These are phyloP conservation scores for Leccinum colubrinum DNA, from an alignment of 1,284 basidiomycete species.

Conservation along the genomic window DNA sequence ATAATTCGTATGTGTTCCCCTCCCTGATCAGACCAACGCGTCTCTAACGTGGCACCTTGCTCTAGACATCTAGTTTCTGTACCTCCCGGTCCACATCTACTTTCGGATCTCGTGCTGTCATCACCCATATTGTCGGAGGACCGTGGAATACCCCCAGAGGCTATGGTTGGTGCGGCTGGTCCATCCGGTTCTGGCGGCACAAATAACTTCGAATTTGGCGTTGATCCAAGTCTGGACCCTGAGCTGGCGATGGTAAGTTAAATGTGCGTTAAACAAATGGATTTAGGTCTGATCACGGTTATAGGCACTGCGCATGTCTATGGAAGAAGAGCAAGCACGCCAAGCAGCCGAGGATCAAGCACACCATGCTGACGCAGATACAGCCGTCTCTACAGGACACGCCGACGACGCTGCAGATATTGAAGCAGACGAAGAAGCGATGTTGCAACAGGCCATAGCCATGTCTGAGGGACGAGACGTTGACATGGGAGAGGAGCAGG, in stretches of 20 bases:
- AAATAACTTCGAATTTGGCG: constrained; percentile 82
- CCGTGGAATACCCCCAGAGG: constrained; percentile 67
- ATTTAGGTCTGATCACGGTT: constrained; percentile 4
- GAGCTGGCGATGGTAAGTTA: constrained; percentile 89
- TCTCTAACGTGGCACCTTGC: constrained; percentile 6
- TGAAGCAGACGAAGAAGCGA: constrained; percentile 66
- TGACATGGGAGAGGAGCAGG: constrained; percentile 36
- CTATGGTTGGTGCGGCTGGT: constrained; percentile 47
- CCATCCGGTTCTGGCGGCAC: constrained; percentile 46
- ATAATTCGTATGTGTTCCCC: constrained; percentile 71
- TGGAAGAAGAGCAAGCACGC: constrained; percentile 94
- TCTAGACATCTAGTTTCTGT: constrained; percentile 81
- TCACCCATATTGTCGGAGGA: constrained; percentile 86
- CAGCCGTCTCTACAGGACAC: constrained; percentile 25
- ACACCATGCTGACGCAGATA: constrained; percentile 33
- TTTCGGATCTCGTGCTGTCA: constrained; percentile 82
- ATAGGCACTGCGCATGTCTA: constrained; percentile 94
- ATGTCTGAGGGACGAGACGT: constrained; percentile 51
- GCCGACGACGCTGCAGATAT: constrained; percentile 35
- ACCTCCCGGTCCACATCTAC: constrained; percentile 73
- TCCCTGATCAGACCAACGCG: neutral
- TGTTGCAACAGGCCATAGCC: constrained; percentile 64
- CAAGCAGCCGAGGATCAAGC: constrained; percentile 60
- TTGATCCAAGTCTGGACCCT: constrained; percentile 94
- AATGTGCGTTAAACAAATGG: neutral